A percentile compares a stretch with the other conserved stretches of the same genome.
These are phyloP conservation scores for Ceratocystis papillata DNA, from an alignment of 2,329 filamentous ascomycete genomes.

Conservation along the genomic window DNA sequence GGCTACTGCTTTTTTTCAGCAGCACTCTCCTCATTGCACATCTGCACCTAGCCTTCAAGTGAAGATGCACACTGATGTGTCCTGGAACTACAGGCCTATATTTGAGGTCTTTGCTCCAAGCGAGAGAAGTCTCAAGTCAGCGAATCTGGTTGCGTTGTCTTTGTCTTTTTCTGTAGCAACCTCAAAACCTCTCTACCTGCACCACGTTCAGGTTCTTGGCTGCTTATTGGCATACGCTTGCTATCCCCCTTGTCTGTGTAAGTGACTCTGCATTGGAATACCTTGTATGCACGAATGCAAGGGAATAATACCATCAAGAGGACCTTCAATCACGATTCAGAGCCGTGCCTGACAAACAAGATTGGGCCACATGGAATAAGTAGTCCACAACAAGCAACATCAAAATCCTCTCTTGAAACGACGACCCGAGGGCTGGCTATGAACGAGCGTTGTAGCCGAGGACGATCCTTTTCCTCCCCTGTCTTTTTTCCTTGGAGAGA, in stretches of 20 bases:
- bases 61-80: not conserved
- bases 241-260: not conserved
- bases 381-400: not conserved
- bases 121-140: not conserved
- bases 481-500: not conserved
- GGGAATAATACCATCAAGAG: not conserved
- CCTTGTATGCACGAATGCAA: constrained; percentile 6
- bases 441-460: constrained; percentile 4
- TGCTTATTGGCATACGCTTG: constrained; percentile 2
- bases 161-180: not conserved
- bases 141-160: not conserved
- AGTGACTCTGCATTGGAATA: not conserved
- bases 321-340: not conserved
- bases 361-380: not conserved
- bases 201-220: not conserved
- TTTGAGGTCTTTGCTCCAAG: too few species aligned
- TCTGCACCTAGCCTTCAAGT: not conserved
- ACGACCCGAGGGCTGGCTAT: not conserved
- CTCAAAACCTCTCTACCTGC: not conserved
- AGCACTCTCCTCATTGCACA: not conserved
- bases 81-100: not conserved
- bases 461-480: not conserved
- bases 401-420: constrained; percentile 3
- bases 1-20: too few species aligned
- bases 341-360: not conserved